Base-by-base conservation (phyloP, 345 rosid genomes). In the Combretum micranthum region DNA sequence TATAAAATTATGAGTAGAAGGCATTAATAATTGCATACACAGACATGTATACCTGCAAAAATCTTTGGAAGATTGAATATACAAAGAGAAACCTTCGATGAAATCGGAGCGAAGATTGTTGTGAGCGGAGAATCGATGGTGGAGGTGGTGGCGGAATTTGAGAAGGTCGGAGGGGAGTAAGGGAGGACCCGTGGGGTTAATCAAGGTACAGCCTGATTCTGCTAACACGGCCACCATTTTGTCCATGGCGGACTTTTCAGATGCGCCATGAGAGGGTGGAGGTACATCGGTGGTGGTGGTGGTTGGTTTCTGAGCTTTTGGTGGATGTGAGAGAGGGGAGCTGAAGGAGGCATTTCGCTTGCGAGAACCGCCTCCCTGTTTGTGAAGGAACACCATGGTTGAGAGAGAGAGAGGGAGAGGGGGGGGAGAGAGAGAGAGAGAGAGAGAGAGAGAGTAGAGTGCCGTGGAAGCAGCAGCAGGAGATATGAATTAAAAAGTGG, bases 191-290 rank as follows among this genome's bases (percentile, higher is more conserved):
- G 74, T 72, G 50, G 76, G 75, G 56, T 83, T 80, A 44, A 75
- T 26, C 70, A 88, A 67, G 21, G 94, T 86, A 63, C 94, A 86
- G 3, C 91, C 94, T 13, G 82, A 82, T 42, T 86, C 91, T 2
- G 94, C 96, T 21, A 89, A 71, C 64, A 83, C 54, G 13, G 85
- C 63, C 17, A 73, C 70, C 82, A 82, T 72, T 64, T 69, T 82
- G 23, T 86, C 91, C 43, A 68, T 47, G 26, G 55, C 58, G 5
- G 75, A 14, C 13, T 18, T 54, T 13, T 9, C 52, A 20, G 7
- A 18, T 19, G 20, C 53, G 20, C 20, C 47, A 23, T 2, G 42
- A 13, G 20, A 50, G 20, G 55, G 32, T 22, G 32, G 44, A 4
- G 56, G 56, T 47, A 53, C 14, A 47, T 53, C 2, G 59, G 69